A percentile compares a stretch with the other conserved stretches of the same genome.
Evolutionary conservation across 2,329 filamentous ascomycete genomes (phyloP).

Genomic region (Penicillium olsonii): DNA sequence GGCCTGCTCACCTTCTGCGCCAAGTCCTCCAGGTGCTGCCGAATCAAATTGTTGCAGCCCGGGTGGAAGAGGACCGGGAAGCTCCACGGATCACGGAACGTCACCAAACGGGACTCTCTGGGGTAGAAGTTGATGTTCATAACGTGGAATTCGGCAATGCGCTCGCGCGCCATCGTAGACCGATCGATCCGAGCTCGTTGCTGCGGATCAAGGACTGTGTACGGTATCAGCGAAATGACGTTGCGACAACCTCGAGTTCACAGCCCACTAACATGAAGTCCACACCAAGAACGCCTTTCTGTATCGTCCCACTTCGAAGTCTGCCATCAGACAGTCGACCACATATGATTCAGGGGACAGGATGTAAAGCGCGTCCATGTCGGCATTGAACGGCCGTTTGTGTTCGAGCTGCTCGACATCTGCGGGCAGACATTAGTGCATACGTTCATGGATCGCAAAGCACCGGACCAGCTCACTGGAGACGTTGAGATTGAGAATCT

Average conservation of each 20-base stretch:
- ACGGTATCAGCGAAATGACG: conserved; percentile 22
- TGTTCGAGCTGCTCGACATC: conserved; percentile 95
- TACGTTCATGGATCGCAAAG: not conserved
- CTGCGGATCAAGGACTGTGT: conserved; percentile 65
- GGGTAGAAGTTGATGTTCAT: conserved; percentile 88
- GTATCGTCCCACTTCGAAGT: conserved; percentile 84
- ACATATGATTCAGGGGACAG: conserved; percentile 83
- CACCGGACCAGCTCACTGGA: conserved; percentile 67
- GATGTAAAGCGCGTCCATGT: conserved; percentile 94
- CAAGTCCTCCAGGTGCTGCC: conserved; percentile 77
- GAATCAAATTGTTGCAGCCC: conserved; percentile 79
- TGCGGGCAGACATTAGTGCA: conserved; percentile 20
- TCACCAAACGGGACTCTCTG: conserved; percentile 85
- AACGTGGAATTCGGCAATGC: conserved; percentile 78
- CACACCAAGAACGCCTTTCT: conserved; percentile 78
- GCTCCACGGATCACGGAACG: conserved; percentile 92
- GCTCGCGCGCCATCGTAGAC: conserved; percentile 67
- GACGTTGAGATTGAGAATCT: conserved; percentile 94
- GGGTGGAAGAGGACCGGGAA: conserved; percentile 93
- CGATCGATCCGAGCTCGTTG: conserved; percentile 74
- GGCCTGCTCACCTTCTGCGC: conserved; percentile 73
- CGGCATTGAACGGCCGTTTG: conserved; percentile 74
- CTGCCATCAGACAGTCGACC: conserved; percentile 89
- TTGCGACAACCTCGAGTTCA: conserved; percentile 2
- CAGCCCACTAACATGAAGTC: conserved; percentile 62